These are phyloP conservation scores for Eudorina sp. DNA, from an alignment of 139 green algal species.

Conservation along the genomic window DNA sequence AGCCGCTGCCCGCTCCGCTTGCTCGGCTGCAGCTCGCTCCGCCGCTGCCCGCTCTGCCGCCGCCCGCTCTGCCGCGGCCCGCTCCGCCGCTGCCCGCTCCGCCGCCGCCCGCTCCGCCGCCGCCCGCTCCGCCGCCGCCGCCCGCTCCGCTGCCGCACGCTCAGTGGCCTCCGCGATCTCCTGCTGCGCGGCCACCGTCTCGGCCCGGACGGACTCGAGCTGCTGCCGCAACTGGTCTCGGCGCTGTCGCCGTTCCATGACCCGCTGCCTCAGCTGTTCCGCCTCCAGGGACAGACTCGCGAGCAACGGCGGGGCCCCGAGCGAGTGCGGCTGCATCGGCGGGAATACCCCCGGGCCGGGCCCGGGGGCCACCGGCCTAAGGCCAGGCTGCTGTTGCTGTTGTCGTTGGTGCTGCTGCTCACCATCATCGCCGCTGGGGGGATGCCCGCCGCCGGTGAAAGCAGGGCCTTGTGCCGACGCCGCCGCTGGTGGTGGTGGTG, in stretches of 20 bases:
- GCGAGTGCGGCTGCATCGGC: neutral
- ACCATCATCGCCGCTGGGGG: too few species aligned
- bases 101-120: neutral
- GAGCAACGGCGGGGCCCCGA: neutral
- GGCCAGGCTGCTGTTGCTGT: too few species aligned
- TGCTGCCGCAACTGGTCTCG: neutral
- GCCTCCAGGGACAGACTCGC: neutral
- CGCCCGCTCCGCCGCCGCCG: neutral
- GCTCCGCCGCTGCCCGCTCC: neutral
- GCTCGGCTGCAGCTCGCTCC: neutral
- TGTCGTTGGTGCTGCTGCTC: too few species aligned
- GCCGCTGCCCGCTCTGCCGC: neutral
- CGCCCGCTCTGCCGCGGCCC: neutral
- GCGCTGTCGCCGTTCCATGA: neutral
- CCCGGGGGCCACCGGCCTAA: too few species aligned
- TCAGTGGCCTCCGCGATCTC: neutral
- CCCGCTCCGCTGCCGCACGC: neutral
- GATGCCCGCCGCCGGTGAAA: too few species aligned
- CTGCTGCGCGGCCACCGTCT: neutral
- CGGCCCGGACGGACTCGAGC: neutral
- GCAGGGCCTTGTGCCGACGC: too few species aligned
- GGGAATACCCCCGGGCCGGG: too few species aligned
- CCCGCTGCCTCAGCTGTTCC: slow-evolving; percentile 11
- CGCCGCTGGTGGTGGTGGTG: too few species aligned
- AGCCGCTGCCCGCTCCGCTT: neutral